These are phyloP conservation scores for Thielaviopsis ethacetica DNA, from an alignment of 2,329 filamentous ascomycete species.

Conservation along the genomic window DNA sequence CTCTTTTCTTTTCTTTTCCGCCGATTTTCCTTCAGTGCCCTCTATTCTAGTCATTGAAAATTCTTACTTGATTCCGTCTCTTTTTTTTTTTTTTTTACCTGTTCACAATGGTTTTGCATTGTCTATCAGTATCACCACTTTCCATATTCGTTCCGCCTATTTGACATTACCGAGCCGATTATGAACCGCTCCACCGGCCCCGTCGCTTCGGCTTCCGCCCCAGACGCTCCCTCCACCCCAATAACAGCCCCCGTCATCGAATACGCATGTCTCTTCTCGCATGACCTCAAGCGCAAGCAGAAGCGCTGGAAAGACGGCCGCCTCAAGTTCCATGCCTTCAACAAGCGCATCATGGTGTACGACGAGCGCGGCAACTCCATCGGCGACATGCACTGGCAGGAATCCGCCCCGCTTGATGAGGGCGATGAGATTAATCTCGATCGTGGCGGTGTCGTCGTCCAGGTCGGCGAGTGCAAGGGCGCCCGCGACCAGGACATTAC, in stretches of 20 bases:
- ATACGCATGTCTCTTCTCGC: constrained; percentile 73
- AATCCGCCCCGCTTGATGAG: constrained; percentile 51
- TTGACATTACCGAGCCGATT: not conserved
- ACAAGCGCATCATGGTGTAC: constrained; percentile 79
- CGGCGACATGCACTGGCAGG: constrained; percentile 70
- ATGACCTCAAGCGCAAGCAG: constrained; percentile 70
- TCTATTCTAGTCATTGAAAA: too few relatives aligned
- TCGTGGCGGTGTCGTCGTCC: constrained; percentile 56
- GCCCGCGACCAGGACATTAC: constrained; percentile 62
- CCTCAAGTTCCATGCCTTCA: constrained; percentile 79
- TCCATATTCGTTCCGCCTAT: not conserved
- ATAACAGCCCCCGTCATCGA: constrained; percentile 63
- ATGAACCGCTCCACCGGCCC: not conserved
- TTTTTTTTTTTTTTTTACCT: not conserved
- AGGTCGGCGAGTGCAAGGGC: constrained; percentile 63
- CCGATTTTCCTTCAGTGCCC: not conserved
- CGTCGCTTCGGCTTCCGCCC: not conserved
- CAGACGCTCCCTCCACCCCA: constrained; percentile 19
- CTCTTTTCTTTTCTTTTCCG: not conserved
- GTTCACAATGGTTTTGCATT: not conserved
- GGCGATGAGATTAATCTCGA: constrained; percentile 74
- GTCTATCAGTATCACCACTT: not conserved
- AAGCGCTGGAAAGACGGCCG: constrained; percentile 91
- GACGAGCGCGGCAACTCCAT: constrained; percentile 67
- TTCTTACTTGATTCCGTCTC: too few relatives aligned